These are phyloP conservation scores for Populus tomentosa DNA, from an alignment of 441 rosid species.

Conservation along the genomic window DNA sequence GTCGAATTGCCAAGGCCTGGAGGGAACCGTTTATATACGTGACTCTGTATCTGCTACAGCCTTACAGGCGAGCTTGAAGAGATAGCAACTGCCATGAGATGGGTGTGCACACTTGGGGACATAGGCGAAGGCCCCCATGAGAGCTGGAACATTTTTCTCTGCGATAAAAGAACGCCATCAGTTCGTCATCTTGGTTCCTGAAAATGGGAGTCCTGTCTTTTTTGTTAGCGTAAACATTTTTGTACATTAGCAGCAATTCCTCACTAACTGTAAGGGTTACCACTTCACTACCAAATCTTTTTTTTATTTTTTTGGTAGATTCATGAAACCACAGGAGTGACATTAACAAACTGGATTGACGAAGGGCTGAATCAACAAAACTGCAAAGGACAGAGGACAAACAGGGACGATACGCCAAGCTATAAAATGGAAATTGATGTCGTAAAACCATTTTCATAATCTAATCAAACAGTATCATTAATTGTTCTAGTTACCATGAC, in stretches of 20 bases:
- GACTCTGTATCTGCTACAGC: slow-evolving; percentile 39
- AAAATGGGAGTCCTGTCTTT: neutral
- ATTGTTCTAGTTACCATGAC: neutral
- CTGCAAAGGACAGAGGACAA: too few species aligned
- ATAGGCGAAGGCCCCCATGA: slow-evolving; percentile 92
- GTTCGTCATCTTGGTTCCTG: neutral
- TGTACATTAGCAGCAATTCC: neutral
- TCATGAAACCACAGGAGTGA: too few species aligned
- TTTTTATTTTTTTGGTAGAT: too few species aligned
- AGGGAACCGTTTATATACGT: slow-evolving; percentile 70
- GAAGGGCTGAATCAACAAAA: too few species aligned
- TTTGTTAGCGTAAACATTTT: neutral
- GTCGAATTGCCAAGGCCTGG: slow-evolving; percentile 83
- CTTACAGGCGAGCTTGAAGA: slow-evolving; percentile 70
- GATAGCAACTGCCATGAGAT: slow-evolving; percentile 71
- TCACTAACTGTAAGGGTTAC: too few species aligned
- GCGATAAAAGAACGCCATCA: slow-evolving; percentile 50
- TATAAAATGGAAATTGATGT: neutral
- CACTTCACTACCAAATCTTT: too few species aligned
- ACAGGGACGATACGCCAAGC: neutral
- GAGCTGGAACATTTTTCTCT: slow-evolving; percentile 60
- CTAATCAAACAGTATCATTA: neutral
- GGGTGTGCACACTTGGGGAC: slow-evolving; percentile 55
- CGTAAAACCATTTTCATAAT: neutral
- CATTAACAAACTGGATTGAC: too few species aligned